phyloP scores from a whole-genome alignment of 1,284 basidiomycete species.

The Tylopilus sp. region DNA sequence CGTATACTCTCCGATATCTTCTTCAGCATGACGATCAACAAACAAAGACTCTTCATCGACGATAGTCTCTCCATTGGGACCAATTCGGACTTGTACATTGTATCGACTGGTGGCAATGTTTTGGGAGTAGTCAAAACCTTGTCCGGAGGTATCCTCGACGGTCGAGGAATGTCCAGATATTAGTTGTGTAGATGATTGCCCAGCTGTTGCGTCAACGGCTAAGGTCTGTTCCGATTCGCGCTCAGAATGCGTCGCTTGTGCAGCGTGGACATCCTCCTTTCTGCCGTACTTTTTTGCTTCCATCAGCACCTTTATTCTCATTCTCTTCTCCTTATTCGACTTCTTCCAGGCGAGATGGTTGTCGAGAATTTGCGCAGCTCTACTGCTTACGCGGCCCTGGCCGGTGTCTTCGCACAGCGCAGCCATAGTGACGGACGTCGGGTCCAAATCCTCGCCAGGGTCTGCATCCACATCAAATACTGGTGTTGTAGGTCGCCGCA shows the following conservation, averaged over 20 bases:
- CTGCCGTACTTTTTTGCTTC: conserved; percentile 72
- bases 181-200: conserved; percentile 6
- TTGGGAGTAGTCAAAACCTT: conserved; percentile 67
- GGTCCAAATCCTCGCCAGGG: conserved; percentile 73
- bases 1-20: conserved; percentile 66
- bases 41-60: conserved; percentile 78
- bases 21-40: conserved; percentile 63
- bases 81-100: conserved; percentile 77
- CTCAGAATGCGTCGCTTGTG: conserved; percentile 20
- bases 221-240: conserved; percentile 13
- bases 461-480: conserved; percentile 54
- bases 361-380: conserved; percentile 60
- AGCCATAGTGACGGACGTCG: conserved; percentile 74
- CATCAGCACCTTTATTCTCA: conserved; percentile 55
- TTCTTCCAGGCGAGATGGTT: conserved; percentile 69
- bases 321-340: conserved; percentile 59
- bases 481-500: conserved; percentile 45
- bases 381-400: conserved; percentile 69
- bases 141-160: conserved; percentile 41
- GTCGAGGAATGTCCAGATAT: conserved; percentile 7
- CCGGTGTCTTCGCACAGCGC: conserved; percentile 69
- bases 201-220: conserved; percentile 2
- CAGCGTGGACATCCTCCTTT: conserved; percentile 38
- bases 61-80: conserved; percentile 76
- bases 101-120: conserved; percentile 62